A percentile compares a stretch with the other conserved stretches of the same genome.
These are phyloP conservation scores for Stipa capillata DNA, from an alignment of 176 grass and related monocot species.

Conservation along the genomic window DNA sequence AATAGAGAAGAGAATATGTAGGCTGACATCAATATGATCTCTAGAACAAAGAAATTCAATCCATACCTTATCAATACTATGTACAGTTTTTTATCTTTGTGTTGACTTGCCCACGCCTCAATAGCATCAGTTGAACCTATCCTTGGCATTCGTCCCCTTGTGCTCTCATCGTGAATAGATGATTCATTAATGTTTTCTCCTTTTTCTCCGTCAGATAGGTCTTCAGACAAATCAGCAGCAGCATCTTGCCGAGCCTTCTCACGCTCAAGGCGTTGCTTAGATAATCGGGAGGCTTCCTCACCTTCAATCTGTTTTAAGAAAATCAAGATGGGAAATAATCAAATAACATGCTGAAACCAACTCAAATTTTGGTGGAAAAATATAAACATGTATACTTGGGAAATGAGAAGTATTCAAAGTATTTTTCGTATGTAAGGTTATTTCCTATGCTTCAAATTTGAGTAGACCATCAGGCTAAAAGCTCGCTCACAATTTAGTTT, in stretches of 20 bases:
- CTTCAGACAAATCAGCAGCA: conserved; percentile 50
- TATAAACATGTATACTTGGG: background rate
- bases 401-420: background rate
- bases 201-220: conserved; percentile 65
- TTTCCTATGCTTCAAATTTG: background rate
- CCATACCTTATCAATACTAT: conserved; percentile 74
- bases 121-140: conserved; percentile 52
- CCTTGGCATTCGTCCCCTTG: conserved; percentile 32
- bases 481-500: background rate
- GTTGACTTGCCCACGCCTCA: conserved; percentile 55
- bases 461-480: background rate
- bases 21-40: background rate
- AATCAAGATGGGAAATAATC: background rate
- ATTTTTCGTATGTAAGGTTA: background rate
- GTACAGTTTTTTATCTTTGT: conserved; percentile 77
- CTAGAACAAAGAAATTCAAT: background rate
- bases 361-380: conserved; percentile 1
- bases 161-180: conserved; percentile 44
- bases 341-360: background rate
- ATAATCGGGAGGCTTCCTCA: conserved; percentile 39
- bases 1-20: background rate
- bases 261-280: conserved; percentile 37
- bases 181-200: conserved; percentile 35
- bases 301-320: conserved; percentile 49
- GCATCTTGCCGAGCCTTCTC: conserved; percentile 52